Percentiles rank a stretch among this genome's conserved stretches.
These are phyloP conservation scores for Cotoneaster glaucophyllus DNA, from an alignment of 306 rosid species.

Conservation along the genomic window DNA sequence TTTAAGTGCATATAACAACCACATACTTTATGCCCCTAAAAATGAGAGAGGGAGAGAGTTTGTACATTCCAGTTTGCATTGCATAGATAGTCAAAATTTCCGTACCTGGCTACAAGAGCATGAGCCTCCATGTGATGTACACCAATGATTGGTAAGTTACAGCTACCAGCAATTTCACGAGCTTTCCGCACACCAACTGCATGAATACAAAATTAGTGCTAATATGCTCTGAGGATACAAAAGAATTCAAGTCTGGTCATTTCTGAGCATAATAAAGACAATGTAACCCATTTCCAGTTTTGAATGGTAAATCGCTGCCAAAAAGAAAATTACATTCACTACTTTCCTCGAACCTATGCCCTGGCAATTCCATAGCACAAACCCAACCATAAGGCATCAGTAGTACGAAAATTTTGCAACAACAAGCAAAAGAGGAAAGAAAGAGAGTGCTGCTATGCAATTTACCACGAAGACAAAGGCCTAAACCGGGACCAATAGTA, in stretches of 20 bases:
- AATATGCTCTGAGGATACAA: no score
- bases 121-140: constrained; percentile 99
- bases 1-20: not conserved
- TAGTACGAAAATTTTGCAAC: not conserved
- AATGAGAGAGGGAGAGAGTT: not conserved
- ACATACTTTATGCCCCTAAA: not conserved
- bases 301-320: not conserved
- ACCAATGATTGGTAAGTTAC: constrained; percentile 70
- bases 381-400: not conserved
- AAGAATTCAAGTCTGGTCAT: not conserved
- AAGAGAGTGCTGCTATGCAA: not conserved
- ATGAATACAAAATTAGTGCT: constrained; percentile 17
- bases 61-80: not conserved
- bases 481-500: constrained; percentile 95
- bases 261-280: not conserved
- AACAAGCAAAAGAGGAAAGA: not conserved
- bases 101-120: constrained; percentile 94
- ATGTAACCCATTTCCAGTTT: not conserved
- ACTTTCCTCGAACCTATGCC: not conserved
- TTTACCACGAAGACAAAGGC: constrained; percentile 96
- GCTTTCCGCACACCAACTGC: constrained; percentile 95
- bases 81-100: not conserved
- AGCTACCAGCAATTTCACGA: constrained; percentile 55
- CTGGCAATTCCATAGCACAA: not conserved
- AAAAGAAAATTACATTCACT: not conserved